Evolutionary conservation across 2,329 filamentous ascomycete genomes (phyloP).

Genomic region (Fusarium pininemorale): DNA sequence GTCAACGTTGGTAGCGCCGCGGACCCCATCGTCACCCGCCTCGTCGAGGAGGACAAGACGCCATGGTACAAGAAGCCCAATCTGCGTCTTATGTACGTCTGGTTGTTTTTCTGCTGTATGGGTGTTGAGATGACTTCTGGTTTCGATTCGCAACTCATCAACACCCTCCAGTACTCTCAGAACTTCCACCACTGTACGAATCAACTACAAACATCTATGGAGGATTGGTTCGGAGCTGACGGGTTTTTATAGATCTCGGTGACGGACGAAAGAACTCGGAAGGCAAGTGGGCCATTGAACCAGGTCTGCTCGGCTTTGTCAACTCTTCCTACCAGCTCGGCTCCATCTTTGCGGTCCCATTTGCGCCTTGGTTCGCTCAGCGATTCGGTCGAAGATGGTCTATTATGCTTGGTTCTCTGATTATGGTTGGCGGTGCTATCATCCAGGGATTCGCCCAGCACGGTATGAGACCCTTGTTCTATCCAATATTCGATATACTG

Average conservation of each 20-base stretch:
- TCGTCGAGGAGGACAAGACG: constrained; percentile 44
- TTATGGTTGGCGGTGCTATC: constrained; percentile 64
- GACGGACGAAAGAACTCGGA: constrained; percentile 26
- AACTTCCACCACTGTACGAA: constrained; percentile 50
- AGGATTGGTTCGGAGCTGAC: neutral
- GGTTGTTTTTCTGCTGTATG: constrained; percentile 63
- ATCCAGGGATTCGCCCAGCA: constrained; percentile 63
- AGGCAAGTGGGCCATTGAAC: constrained; percentile 40
- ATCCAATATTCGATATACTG: neutral
- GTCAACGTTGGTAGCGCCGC: constrained; percentile 32
- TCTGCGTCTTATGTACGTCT: constrained; percentile 60
- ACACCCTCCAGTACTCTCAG: constrained; percentile 52
- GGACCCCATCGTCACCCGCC: constrained; percentile 45
- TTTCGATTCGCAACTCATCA: constrained; percentile 60
- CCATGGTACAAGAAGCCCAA: constrained; percentile 66
- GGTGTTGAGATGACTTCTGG: constrained; percentile 67
- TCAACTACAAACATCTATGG: accelerated
- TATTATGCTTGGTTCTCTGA: constrained; percentile 63
- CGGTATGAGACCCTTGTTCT: constrained; percentile 10
- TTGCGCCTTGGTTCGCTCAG: constrained; percentile 62
- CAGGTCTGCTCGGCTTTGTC: constrained; percentile 56
- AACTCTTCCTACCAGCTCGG: constrained; percentile 65
- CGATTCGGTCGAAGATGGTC: constrained; percentile 56
- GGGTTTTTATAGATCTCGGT: constrained; percentile 13
- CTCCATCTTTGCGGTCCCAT: constrained; percentile 62